Base-by-base conservation (phyloP, 441 rosid species). In the Omphalea diandra region DNA sequence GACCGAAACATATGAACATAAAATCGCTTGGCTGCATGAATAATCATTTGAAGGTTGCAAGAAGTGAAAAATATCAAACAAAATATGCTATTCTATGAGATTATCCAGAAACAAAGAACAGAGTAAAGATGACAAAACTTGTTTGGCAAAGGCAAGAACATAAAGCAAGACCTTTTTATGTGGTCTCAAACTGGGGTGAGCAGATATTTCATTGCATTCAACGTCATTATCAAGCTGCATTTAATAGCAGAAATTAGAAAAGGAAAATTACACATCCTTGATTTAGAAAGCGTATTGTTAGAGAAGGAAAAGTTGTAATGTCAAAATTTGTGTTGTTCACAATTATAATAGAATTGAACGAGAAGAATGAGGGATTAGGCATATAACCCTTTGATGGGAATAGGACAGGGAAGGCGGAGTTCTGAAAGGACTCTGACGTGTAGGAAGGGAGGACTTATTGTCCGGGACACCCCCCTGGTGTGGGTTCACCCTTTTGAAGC, bases 391-490 rank as follows among this genome's bases (percentile, higher is more conserved):
- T 76, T 79, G 84, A 47, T 81, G 81, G 67, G 78, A 72, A 77
- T 82, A 88, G 50, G 91, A 85, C 27, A 90, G 82, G 47, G 98
- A 96, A 9, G 98, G 97, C 14, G 97, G 99, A 73, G 99, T 96
- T 70, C 84, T 81, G 77, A 96, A 93, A 54, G 99, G 99, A 87
- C 97, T 90, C 66, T 78, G 94, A 64, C 73, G 83, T 71, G 75
- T 78, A 72, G 84, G 72, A 66, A 59, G 63, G 15, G 77, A 70
- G 54, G 57, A 27, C 59, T 69, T 79, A 31, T 35, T 71, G 31
- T 70, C 81, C 24, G 60, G 65, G 65, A 33, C 46, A 55, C 79
- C 75, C 7, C 70, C 79, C 63, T 69, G 84, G 64, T 67, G 75
- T 31, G 82, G 84, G 65, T 84, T 83, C 29, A 63, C 76, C 69